Conservation (phyloP, 1,284 basidiomycete genomes). For the Earliella scabrosa region DNA sequence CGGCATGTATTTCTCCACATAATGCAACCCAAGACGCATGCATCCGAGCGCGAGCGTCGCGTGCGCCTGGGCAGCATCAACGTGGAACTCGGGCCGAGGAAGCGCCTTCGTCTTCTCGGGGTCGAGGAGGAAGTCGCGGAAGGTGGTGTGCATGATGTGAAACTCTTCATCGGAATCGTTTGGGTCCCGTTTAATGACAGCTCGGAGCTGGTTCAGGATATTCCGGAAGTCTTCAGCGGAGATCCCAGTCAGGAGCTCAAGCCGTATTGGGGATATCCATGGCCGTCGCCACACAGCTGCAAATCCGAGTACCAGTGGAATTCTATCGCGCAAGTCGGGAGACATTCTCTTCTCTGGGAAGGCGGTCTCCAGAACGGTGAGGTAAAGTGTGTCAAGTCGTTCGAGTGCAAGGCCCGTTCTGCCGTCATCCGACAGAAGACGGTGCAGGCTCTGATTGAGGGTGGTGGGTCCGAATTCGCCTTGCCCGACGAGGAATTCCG, state of each 20-base stretch:
- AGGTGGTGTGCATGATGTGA: constrained; percentile 10
- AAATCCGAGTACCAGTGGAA: constrained; percentile 8
- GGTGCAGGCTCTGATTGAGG: not conserved
- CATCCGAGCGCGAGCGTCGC: no score
- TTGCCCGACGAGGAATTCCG: constrained; percentile 2
- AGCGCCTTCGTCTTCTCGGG: no score
- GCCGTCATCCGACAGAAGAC: not conserved
- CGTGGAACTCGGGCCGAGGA: no score
- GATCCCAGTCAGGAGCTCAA: constrained; percentile 2
- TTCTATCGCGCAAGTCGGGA: not conserved
- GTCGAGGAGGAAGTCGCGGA: constrained; percentile 17
- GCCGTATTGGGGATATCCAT: constrained; percentile 2
- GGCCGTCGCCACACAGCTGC: constrained; percentile 7
- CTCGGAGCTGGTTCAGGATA: constrained; percentile 11
- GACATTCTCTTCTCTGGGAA: no score
- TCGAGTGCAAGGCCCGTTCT: not conserved
- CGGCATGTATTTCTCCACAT: no score
- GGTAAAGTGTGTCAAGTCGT: constrained; percentile 13
- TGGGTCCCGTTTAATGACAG: not conserved
- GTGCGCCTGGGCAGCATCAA: no score
- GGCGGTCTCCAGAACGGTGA: constrained; percentile 6
- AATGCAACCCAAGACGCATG: no score
- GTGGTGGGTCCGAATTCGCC: no score
- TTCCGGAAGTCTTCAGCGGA: not conserved
- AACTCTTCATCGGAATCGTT: constrained; percentile 3